Evolutionary conservation across 2,329 filamentous ascomycete genomes (phyloP).

Genomic region (Simplicillium aogashimaense): DNA sequence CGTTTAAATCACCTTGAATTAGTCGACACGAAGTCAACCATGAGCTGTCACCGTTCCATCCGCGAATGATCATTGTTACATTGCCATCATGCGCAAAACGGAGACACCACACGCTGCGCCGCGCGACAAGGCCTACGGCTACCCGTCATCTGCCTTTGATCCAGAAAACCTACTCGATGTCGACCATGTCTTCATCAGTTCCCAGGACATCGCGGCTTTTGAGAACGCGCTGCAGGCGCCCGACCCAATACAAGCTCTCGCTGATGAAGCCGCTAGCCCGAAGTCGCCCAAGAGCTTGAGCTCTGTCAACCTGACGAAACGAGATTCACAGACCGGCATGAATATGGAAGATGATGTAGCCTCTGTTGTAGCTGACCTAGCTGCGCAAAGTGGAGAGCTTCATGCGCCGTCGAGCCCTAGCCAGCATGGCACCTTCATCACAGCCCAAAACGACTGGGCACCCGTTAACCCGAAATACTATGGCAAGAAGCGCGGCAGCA

Average conservation of each 20-base stretch:
- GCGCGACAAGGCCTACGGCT: slow-evolving; percentile 37
- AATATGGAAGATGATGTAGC: slow-evolving; percentile 21
- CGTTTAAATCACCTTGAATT: too few species aligned
- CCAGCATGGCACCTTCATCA: slow-evolving; percentile 53
- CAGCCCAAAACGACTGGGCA: slow-evolving; percentile 91
- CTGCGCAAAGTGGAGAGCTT: slow-evolving; percentile 26
- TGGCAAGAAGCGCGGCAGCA: slow-evolving; percentile 7
- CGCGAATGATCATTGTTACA: background rate
- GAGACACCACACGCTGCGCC: slow-evolving; percentile 2
- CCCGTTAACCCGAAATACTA: slow-evolving; percentile 67
- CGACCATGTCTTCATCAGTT: slow-evolving; percentile 65
- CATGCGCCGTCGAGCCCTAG: slow-evolving; percentile 13
- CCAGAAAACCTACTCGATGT: slow-evolving; percentile 64
- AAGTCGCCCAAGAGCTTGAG: slow-evolving; percentile 29
- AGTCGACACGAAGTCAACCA: too few species aligned
- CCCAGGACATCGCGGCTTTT: slow-evolving; percentile 68
- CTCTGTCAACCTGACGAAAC: slow-evolving; percentile 32
- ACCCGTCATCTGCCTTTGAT: slow-evolving; percentile 56
- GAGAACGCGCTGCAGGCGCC: slow-evolving; percentile 73
- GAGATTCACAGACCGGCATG: slow-evolving; percentile 22
- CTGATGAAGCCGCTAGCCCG: slow-evolving; percentile 36
- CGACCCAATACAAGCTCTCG: slow-evolving; percentile 56
- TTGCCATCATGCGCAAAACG: background rate
- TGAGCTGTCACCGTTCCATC: too few species aligned
- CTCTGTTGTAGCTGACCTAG: slow-evolving; percentile 26